Evolutionary conservation across 257 asterid genomes (phyloP).

Genomic region (Avicennia marina): DNA sequence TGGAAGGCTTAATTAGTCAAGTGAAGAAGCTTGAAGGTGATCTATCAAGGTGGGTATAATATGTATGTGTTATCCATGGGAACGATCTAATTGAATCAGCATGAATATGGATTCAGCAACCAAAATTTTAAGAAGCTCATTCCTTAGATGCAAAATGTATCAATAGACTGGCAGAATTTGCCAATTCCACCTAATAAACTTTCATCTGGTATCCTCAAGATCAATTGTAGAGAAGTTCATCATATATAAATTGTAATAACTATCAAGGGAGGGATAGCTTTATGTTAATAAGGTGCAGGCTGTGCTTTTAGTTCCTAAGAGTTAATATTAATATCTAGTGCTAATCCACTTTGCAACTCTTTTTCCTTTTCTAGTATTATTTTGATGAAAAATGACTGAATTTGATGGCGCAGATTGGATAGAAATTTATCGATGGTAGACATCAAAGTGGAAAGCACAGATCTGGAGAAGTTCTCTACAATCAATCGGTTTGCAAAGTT

Average conservation of each 20-base stretch:
- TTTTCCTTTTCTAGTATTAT: not conserved
- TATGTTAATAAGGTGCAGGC: no score
- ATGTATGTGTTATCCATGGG: not conserved
- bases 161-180: no score
- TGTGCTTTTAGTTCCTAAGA: no score
- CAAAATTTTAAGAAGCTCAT: not conserved
- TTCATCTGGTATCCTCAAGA: not conserved
- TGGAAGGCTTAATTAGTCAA: constrained; percentile 34
- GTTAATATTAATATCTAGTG: no score
- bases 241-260: no score
- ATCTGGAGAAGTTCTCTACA: constrained; percentile 52
- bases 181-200: no score
- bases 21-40: constrained; percentile 40
- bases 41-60: constrained; percentile 35
- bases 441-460: constrained; percentile 44
- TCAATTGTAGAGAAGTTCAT: no score
- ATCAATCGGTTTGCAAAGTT: constrained; percentile 60
- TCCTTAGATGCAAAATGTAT: not conserved
- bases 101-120: not conserved
- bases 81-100: not conserved
- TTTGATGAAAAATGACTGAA: not conserved
- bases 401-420: constrained; percentile 53
- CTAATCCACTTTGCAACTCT: no score
- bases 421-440: constrained; percentile 36
- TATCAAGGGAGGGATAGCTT: no score